Percentiles rank a stretch among this genome's conserved stretches.
Evolutionary conservation across 495 filamentous ascomycete genomes (phyloP).

Genomic region (Hypoxylon subgilvum): DNA sequence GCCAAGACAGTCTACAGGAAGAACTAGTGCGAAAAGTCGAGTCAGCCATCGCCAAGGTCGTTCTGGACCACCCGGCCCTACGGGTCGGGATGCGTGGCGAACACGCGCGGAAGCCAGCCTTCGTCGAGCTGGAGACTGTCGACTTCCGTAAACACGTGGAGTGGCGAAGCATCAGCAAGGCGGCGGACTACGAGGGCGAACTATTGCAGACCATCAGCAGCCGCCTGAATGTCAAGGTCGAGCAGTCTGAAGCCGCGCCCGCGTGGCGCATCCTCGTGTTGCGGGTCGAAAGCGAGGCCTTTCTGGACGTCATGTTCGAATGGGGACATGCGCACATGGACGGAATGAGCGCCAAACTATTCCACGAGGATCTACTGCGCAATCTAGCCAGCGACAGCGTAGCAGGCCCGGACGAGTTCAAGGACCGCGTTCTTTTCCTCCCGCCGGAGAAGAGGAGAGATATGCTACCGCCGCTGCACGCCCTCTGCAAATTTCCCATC

Average conservation of each 20-base stretch:
- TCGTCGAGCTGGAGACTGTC: conserved; percentile 36
- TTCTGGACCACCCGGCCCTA: conserved; percentile 40
- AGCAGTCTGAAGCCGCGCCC: conserved; percentile 29
- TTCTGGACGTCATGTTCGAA: conserved; percentile 42
- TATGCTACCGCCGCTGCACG: conserved; percentile 19
- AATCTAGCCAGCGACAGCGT: conserved; percentile 18
- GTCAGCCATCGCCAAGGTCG: conserved; percentile 39
- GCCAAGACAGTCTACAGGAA: neutral
- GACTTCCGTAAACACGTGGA: conserved; percentile 42
- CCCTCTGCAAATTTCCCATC: conserved; percentile 26
- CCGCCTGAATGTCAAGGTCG: conserved; percentile 38
- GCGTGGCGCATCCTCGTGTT: conserved; percentile 44
- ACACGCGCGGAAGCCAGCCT: conserved; percentile 37
- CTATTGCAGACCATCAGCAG: conserved; percentile 22
- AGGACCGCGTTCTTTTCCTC: conserved; percentile 24
- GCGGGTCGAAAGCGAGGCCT: neutral
- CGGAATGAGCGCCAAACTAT: conserved; percentile 43
- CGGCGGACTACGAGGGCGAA: conserved; percentile 16
- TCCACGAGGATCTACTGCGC: conserved; percentile 43
- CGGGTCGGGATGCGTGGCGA: conserved; percentile 42
- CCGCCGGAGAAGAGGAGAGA: conserved; percentile 11
- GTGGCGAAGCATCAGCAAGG: conserved; percentile 12
- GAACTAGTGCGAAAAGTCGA: conserved; percentile 22
- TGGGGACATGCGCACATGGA: conserved; percentile 45
- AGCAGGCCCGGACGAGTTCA: neutral